Evolutionary conservation across 768 basidiomycete genomes (phyloP), one percentile per base, ranked within the genome.

Genomic region (Phallus indusiatus): DNA sequence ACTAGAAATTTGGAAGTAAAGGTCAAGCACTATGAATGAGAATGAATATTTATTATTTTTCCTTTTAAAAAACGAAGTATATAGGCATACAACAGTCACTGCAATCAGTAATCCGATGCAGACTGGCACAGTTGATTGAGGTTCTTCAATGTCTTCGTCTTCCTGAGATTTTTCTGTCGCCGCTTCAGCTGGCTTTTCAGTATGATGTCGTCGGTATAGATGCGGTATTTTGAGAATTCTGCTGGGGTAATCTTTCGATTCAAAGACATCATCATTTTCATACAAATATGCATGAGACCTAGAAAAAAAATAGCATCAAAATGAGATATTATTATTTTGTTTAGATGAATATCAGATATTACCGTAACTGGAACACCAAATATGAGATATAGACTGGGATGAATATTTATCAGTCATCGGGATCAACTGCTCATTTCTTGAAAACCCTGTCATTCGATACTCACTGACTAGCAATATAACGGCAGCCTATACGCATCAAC

Each of bases 391-490:
- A 93, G 61, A 90, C 88, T 90, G 53, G 8, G 11, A n/a, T 18
- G 21, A 59, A 22, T 17, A n/a, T n/a, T 18, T 18, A 54, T 53
- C 36, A 55, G n/a, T n/a, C 14, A 17, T n/a, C 14, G 7, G 47
- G 28, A 28, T 28, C 28, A 28, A 28, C 7, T 7, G 7, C 28
- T 28, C 28, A 28, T 28, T 1, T 48, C n/a, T 42, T 24, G 6
- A 7, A 47, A 51, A 59, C 4, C 35, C 14, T 4, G 12, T 2
- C 12, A 35, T 11, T 22, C 37, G 48, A 17, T 62, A 68, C 82
- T 47, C 67, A 90, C 88, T 84, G 67, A 86, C 75, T n/a, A 93
- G 75, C 5, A 93, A 75, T 55, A 93, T 78, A 53, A 94, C 75
- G 3, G 90, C 81, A 5, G 88, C 85, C 86, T 88, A 61, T 0